These are phyloP conservation scores for Sicyos edulis DNA, from an alignment of 306 rosid species.

Conservation along the genomic window DNA sequence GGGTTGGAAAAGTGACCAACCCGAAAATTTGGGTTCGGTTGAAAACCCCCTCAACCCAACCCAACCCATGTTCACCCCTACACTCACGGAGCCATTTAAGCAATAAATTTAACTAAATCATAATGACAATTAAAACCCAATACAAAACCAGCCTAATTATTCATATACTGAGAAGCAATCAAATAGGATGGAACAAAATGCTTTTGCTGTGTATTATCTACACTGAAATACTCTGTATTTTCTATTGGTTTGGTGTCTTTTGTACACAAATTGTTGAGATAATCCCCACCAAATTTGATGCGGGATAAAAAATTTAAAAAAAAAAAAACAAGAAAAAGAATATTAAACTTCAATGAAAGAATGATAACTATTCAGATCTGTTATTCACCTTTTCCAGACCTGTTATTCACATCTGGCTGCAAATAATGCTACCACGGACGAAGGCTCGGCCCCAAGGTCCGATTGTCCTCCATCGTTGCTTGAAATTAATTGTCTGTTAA, in stretches of 20 bases:
- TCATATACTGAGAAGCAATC: neutral
- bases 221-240: conserved; percentile 7
- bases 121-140: no score
- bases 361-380: neutral
- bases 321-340: neutral
- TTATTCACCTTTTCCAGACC: neutral
- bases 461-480: neutral
- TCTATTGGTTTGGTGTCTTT: conserved; percentile 13
- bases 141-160: neutral
- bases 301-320: neutral
- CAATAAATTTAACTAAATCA: neutral
- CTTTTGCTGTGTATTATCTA: conserved; percentile 5
- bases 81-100: no score
- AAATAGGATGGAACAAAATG: conserved; percentile 2
- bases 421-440: neutral
- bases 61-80: no score
- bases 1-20: no score
- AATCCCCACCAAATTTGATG: conserved; percentile 2
- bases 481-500: neutral
- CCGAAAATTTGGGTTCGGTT: no score
- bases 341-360: neutral
- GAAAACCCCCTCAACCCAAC: no score
- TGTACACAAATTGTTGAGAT: conserved; percentile 5
- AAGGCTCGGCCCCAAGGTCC: neutral
- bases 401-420: neutral